phyloP scores from a whole-genome alignment of 75 land plant species.

The Picea glauca region DNA sequence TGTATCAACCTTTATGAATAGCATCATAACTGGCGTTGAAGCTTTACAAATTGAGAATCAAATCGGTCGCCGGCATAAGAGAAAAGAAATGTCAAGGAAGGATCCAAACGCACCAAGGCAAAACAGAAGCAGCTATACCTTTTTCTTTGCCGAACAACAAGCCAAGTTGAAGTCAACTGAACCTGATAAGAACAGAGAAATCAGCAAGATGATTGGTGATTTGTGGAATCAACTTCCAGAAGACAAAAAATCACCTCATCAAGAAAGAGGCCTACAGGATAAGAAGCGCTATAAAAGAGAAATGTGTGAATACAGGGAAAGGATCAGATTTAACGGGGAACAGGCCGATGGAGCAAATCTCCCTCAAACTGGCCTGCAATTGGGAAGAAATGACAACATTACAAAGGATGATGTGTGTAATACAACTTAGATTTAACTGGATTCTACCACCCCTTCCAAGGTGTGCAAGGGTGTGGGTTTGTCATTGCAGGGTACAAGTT shows the following conservation, averaged over 20 bases:
- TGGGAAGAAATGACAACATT: neutral
- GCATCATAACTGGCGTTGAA: constrained; percentile 12
- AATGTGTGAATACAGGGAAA: constrained; percentile 59
- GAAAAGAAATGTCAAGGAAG: constrained; percentile 12
- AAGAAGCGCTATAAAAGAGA: constrained; percentile 84
- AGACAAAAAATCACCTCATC: constrained; percentile 58
- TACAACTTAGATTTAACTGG: too few relatives aligned
- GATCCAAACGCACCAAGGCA: constrained; percentile 27
- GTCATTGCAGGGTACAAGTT: too few relatives aligned
- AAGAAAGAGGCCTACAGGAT: constrained; percentile 76
- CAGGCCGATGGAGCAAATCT: neutral
- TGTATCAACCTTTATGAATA: neutral
- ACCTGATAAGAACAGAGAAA: constrained; percentile 34
- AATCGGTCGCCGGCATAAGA: constrained; percentile 10
- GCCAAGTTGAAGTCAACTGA: constrained; percentile 24
- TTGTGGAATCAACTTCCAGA: constrained; percentile 37
- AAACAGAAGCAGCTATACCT: constrained; percentile 37
- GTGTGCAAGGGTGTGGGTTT: too few relatives aligned
- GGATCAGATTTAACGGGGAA: neutral
- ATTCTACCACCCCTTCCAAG: too few relatives aligned
- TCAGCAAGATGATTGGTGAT: constrained; percentile 41
- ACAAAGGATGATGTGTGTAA: neutral
- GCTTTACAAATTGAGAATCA: constrained; percentile 9
- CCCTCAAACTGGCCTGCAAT: neutral
- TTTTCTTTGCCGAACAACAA: constrained; percentile 37